Evolutionary conservation across 768 basidiomycete genomes (phyloP).

Genomic region (Leccinellum rugosiceps): DNA sequence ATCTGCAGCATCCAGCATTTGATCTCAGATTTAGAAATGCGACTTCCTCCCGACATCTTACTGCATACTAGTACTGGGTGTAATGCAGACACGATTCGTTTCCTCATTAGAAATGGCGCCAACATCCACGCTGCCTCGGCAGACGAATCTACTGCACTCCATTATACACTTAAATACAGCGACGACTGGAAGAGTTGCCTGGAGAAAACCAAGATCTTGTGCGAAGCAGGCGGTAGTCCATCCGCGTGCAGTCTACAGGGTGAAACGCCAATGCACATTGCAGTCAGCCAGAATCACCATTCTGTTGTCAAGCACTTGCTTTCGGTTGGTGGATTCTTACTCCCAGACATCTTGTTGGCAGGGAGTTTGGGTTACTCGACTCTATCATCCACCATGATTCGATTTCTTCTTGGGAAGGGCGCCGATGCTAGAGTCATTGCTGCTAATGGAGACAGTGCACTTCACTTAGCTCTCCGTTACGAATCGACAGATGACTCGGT

Average conservation of each 20-base stretch:
- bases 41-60: not conserved
- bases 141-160: not conserved
- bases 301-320: not conserved
- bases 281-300: fast-evolving
- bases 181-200: no score
- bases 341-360: not conserved
- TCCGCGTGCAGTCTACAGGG: not conserved
- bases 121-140: not conserved
- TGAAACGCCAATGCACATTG: not conserved
- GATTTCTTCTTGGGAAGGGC: not conserved
- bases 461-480: not conserved
- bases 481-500: no score
- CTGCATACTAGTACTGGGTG: no score
- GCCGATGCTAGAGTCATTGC: not conserved
- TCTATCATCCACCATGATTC: not conserved
- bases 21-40: not conserved
- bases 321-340: not conserved
- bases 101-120: not conserved
- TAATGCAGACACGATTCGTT: not conserved
- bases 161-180: no score
- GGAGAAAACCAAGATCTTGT: not conserved
- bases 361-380: no score
- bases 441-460: not conserved
- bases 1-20: not conserved
- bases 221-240: not conserved